phyloP scores from a whole-genome alignment of 2,329 filamentous ascomycete species.

The Teratosphaeria viscida region DNA sequence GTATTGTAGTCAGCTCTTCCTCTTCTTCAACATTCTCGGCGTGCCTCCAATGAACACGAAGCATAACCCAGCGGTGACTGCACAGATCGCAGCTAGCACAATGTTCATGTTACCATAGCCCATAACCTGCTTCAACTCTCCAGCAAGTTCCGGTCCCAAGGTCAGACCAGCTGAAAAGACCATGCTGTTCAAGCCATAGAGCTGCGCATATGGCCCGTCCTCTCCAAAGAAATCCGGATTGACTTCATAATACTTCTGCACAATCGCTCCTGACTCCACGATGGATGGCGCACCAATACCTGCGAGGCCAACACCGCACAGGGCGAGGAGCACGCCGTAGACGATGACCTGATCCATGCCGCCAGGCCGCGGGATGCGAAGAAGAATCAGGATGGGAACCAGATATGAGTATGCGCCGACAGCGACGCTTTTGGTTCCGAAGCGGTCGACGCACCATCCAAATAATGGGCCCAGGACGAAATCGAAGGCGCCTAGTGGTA shows the following conservation, averaged over 20 bases:
- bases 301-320: slow-evolving; percentile 44
- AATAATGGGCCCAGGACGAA: slow-evolving; percentile 37
- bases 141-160: slow-evolving; percentile 48
- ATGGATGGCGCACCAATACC: slow-evolving; percentile 45
- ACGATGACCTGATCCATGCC: slow-evolving; percentile 33
- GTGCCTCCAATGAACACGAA: slow-evolving; percentile 38
- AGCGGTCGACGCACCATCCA: slow-evolving; percentile 38
- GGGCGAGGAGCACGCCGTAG: slow-evolving; percentile 35
- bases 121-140: slow-evolving; percentile 39
- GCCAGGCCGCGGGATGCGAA: slow-evolving; percentile 34
- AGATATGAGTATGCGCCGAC: slow-evolving; percentile 34
- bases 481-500: slow-evolving; percentile 35
- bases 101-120: slow-evolving; percentile 51
- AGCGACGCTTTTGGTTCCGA: slow-evolving; percentile 34
- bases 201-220: slow-evolving; percentile 52
- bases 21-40: slow-evolving; percentile 19
- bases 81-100: slow-evolving; percentile 38
- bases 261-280: slow-evolving; percentile 47
- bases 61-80: slow-evolving; percentile 33
- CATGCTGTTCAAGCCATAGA: slow-evolving; percentile 56
- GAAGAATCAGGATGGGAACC: slow-evolving; percentile 31
- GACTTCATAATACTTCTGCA: slow-evolving; percentile 45
- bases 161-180: slow-evolving; percentile 51
- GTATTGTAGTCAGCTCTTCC: not conserved
- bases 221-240: slow-evolving; percentile 47